Evolutionary conservation across 2,329 filamentous ascomycete genomes (phyloP).

Genomic region (Xylariaceae sp.): DNA sequence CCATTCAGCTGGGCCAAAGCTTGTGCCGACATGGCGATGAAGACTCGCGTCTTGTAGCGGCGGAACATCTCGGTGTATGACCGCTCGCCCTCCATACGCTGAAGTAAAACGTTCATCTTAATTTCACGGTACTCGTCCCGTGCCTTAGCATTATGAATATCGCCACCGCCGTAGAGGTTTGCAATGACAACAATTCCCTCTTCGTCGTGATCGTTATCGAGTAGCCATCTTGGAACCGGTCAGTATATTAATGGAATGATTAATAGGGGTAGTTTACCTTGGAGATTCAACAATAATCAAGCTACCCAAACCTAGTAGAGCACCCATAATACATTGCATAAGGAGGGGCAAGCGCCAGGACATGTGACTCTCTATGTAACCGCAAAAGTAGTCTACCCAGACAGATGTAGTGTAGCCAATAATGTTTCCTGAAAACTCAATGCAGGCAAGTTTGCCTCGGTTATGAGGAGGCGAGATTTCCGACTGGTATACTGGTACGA

Average conservation of each 20-base stretch:
- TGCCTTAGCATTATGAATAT: conserved; percentile 91
- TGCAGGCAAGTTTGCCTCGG: conserved; percentile 92
- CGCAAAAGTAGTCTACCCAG: conserved; percentile 98
- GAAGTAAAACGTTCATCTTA: conserved; percentile 94
- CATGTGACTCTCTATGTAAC: conserved; percentile 81
- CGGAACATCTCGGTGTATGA: conserved; percentile 94
- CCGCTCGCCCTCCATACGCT: conserved; percentile 93
- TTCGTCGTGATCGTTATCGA: conserved; percentile 97
- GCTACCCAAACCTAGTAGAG: conserved; percentile 82
- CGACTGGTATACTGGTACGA: conserved; percentile 92
- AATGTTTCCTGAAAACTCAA: conserved; percentile 98
- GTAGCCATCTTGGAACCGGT: conserved; percentile 74
- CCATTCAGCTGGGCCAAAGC: conserved; percentile 95
- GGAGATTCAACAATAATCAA: conserved; percentile 96
- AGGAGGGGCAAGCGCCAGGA: conserved; percentile 90
- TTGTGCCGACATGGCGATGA: conserved; percentile 99
- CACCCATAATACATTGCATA: conserved; percentile 95
- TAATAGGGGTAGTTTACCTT: conserved; percentile 60
- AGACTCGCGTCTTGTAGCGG: conserved; percentile 87
- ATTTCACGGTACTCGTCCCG: conserved; percentile 97
- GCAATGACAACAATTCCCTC: conserved; percentile 98
- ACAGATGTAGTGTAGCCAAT: conserved; percentile 94
- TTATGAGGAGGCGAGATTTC: conserved; percentile 97
- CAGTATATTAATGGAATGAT: conserved; percentile 29
- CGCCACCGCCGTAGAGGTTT: conserved; percentile 93